Conservation (phyloP, 1,284 basidiomycete species). For the Polyporus tsugae region DNA sequence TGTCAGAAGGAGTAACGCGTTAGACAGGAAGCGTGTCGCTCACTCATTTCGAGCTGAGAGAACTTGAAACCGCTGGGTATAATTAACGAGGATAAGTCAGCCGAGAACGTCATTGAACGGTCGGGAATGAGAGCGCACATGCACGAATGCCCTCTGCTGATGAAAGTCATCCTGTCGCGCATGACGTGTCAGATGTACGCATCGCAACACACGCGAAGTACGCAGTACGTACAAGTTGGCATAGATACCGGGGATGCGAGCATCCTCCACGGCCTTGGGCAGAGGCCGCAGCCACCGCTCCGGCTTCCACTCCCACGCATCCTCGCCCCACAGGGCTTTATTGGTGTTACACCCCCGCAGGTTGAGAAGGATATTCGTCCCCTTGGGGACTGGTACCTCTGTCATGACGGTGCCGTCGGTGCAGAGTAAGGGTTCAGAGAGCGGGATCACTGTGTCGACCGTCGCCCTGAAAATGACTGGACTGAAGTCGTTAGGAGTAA, state of each 20-base stretch:
- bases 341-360: conserved; percentile 54
- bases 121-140: conserved; percentile 34
- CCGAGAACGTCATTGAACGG: not conserved
- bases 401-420: conserved; percentile 44
- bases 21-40: not conserved
- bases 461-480: conserved; percentile 18
- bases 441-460: conserved; percentile 36
- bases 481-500: conserved; percentile 15
- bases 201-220: not conserved
- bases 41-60: conserved; percentile 27
- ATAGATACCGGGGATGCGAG: conserved; percentile 35
- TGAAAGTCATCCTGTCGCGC: conserved; percentile 43
- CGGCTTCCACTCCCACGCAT: conserved; percentile 59
- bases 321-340: conserved; percentile 62
- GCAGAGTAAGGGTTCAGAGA: conserved; percentile 33
- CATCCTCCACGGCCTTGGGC: conserved; percentile 30
- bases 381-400: conserved; percentile 52
- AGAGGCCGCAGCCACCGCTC: conserved; percentile 41
- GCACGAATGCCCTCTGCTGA: conserved; percentile 42
- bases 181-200: not conserved
- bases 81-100: not conserved
- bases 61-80: conserved; percentile 23
- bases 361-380: conserved; percentile 56
- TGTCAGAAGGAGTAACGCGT: not conserved
- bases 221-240: conserved; percentile 31